Base-by-base conservation (phyloP, 768 basidiomycete species). In the Zangia roseola region DNA sequence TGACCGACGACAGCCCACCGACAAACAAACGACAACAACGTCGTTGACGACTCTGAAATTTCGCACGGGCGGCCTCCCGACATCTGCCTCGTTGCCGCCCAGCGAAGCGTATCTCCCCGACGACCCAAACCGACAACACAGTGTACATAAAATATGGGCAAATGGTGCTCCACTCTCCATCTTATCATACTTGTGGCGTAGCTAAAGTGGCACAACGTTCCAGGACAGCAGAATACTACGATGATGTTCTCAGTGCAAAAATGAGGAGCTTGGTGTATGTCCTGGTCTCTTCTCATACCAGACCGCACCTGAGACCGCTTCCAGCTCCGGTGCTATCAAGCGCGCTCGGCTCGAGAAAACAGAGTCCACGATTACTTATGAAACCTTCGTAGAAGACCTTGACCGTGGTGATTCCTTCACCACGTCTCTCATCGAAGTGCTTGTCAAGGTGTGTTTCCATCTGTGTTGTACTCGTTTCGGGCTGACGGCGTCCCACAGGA, bases 371-470 rank as follows among this genome's bases (percentile, higher is more conserved):
- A 88, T 91, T 53, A 82, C 74, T 45, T 91, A 87, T 61, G 84
- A 90, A 65, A 68, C 77, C 24, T 90, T 91, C 55, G 84, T 90
- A 17, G 79, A 84, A 56, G 86, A 88, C 24, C 71, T 91, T 41
- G 88, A 91, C 61, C 77, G 77, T 20, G 88, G 88, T 14, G 89
- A 91, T 63, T 83, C 86, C 1, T 91, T 91, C 66, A 90, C 88
- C 0, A 79, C 88, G 5, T 78, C 84, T 0, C 63, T 91, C 42
- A 70, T 90, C 49, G 88, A 91, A 51, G 78, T 87, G 40, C 74
- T 91, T 38, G 89, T 91, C 60, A 87, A 86, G 71, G 89, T 91
- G 59, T 65, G 80, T 23, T 4, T 33, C 36, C 12, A 9, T n/a
- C 25, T 21, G 23, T 1, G 17, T 38, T 40, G 40, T 42, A 33